Conservation (phyloP, 163 green algal species). For the Chlorella variabilis region DNA sequence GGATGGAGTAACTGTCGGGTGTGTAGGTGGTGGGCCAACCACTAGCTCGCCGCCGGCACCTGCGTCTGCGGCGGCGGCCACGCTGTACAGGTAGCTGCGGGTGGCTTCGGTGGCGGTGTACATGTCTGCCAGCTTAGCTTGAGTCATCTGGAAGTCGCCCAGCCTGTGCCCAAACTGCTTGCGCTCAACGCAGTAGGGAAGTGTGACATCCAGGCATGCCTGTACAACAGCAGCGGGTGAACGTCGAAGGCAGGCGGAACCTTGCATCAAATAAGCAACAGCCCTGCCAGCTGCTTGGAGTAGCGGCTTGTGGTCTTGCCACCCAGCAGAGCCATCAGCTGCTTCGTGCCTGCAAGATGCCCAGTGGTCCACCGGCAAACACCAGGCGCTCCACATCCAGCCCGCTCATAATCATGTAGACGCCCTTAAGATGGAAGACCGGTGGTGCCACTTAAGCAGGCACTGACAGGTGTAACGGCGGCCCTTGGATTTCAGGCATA, state of each 20-base stretch:
- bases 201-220: conserved; percentile 79
- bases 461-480: too few species aligned
- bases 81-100: conserved; percentile 66
- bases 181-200: conserved; percentile 87
- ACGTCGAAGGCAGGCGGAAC: too few species aligned
- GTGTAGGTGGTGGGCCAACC: not conserved
- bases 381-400: not conserved
- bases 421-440: not conserved
- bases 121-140: conserved; percentile 96
- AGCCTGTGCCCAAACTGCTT: conserved; percentile 92
- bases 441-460: too few species aligned
- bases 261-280: too few species aligned
- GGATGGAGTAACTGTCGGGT: too few species aligned
- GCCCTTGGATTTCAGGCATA: too few species aligned
- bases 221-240: too few species aligned
- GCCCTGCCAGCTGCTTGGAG: too few species aligned
- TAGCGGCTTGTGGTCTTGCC: too few species aligned
- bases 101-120: conserved; percentile 74
- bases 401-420: not conserved
- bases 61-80: conserved; percentile 65
- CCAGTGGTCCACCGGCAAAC: not conserved
- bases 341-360: not conserved
- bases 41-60: conserved; percentile 1
- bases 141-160: conserved; percentile 91
- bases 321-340: too few species aligned